Evolutionary conservation across 1,284 basidiomycete genomes (phyloP).

Genomic region (Apiotrichum montevideense): DNA sequence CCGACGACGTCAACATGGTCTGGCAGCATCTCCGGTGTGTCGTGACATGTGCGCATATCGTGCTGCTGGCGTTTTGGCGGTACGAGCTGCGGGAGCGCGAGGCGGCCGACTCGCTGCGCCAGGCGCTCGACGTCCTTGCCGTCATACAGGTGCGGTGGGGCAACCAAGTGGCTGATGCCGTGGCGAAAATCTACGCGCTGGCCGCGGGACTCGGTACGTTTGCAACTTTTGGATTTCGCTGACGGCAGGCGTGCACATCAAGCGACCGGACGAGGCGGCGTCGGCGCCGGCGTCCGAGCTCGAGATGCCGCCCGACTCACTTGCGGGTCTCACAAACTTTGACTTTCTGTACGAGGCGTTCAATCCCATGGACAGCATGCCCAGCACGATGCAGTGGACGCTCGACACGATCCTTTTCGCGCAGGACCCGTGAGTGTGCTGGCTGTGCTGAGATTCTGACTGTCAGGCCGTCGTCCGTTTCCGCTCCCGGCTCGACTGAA

Average conservation of each 20-base stretch:
- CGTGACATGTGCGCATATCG: constrained; percentile 16
- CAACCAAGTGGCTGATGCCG: constrained; percentile 1
- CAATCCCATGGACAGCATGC: background rate
- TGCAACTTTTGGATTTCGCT: background rate
- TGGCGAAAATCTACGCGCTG: constrained; percentile 5
- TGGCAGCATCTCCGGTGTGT: constrained; percentile 18
- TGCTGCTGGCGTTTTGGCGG: constrained; percentile 13
- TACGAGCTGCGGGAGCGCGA: constrained; percentile 17
- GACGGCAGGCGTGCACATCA: background rate
- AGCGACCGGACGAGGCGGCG: background rate
- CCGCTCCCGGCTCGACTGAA: too few relatives aligned
- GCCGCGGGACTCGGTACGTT: background rate
- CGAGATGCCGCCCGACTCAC: background rate
- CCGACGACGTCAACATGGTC: constrained; percentile 6
- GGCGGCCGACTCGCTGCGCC: constrained; percentile 9
- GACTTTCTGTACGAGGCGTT: background rate
- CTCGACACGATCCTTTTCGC: background rate
- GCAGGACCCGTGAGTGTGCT: background rate
- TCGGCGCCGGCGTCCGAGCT: too few relatives aligned
- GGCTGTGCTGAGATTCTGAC: too few relatives aligned
- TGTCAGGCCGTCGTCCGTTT: too few relatives aligned
- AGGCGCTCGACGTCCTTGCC: constrained; percentile 8
- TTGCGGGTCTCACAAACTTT: background rate
- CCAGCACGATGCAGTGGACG: background rate
- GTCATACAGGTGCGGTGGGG: constrained; percentile 12